Evolutionary conservation across 371 early-diverging fungal species (phyloP), one percentile per base, ranked within the genome.

Genomic region (Dipsacomyces acuminosporus): DNA sequence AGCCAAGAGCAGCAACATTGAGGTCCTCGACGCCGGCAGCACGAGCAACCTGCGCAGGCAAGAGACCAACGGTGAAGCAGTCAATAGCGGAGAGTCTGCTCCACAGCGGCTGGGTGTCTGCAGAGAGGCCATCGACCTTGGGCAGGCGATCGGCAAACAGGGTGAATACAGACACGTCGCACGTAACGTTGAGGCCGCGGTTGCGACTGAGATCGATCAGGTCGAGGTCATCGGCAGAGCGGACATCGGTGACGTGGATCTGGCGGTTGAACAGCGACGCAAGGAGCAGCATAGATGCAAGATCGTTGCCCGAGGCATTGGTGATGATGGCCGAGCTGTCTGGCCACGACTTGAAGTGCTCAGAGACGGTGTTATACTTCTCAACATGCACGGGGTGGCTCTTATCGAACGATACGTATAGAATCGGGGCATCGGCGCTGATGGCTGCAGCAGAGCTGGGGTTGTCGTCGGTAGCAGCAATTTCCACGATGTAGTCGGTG

Each of bases 141-240:
- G 61, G 62, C 30, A 67, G 48, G 9, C 64, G 63, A 41, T 59
- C 58, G 48, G 87, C 77, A 79, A 93, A 93, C 45, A 95, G 76
- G 19, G 85, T 72, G 62, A 87, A 85, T n/a, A 93, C 80, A 30
- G 82, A 73, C 17, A 93, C 93, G 64, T 95, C 98, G 76, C 94
- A 97, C 15, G 94, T 92, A 23, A 94, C 90, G 21, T 76, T 64
- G n/a, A 93, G 76, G n/a, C 89, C 92, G 69, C 88, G 88, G 45
- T 90, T 83, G 78, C 93, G 94, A 59, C 83, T 82, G 72, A 94
- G 79, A 15, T 78, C 74, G 45, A 97, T 88, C 69, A 95, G 74
- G 13, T 79, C 82, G 57, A 97, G 75, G 56, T 94, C 96, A 23
- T 85, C 89, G 46, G 77, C 74, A 58, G 78, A 82, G 46, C 76